phyloP scores from a whole-genome alignment of 1,284 basidiomycete species.

The Cryptococcus sp. region DNA sequence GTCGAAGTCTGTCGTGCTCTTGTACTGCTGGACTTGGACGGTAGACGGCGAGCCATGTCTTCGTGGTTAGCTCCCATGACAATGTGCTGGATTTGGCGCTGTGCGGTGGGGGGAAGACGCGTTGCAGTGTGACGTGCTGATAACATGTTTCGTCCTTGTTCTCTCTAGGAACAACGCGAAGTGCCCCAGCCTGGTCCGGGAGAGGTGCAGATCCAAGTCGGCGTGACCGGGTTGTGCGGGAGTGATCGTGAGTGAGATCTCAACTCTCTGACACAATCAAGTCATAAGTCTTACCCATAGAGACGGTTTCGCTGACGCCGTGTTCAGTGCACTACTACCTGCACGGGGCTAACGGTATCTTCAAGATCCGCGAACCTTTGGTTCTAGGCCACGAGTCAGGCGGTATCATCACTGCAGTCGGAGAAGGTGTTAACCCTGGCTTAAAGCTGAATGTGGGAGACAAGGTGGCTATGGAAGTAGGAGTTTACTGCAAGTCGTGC shows the following conservation, averaged over 20 bases:
- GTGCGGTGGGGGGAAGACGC: background rate
- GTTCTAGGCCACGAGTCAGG: constrained; percentile 91
- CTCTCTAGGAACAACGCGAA: constrained; percentile 48
- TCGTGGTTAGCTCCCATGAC: too few relatives aligned
- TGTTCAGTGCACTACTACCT: constrained; percentile 79
- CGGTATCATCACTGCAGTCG: constrained; percentile 59
- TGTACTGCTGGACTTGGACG: background rate
- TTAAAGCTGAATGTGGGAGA: constrained; percentile 69
- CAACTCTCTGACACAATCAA: too few relatives aligned
- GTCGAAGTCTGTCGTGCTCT: constrained; percentile 19
- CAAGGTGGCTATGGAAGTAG: constrained; percentile 91
- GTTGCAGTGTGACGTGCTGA: background rate
- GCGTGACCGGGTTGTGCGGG: constrained; percentile 87
- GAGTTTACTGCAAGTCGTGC: constrained; percentile 75
- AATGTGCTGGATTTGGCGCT: too few relatives aligned
- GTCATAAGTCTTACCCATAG: too few relatives aligned
- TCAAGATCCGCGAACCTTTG: constrained; percentile 76
- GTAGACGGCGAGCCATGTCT: background rate
- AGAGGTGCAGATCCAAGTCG: constrained; percentile 57
- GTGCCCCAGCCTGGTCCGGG: constrained; percentile 49
- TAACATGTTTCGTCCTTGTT: too few relatives aligned
- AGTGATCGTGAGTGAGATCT: constrained; percentile 67
- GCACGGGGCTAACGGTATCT: constrained; percentile 87
- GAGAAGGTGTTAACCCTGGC: constrained; percentile 29
- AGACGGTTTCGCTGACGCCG: background rate